These are phyloP conservation scores for Cytidiella melzeri DNA, from an alignment of 768 basidiomycete species.

Conservation along the genomic window DNA sequence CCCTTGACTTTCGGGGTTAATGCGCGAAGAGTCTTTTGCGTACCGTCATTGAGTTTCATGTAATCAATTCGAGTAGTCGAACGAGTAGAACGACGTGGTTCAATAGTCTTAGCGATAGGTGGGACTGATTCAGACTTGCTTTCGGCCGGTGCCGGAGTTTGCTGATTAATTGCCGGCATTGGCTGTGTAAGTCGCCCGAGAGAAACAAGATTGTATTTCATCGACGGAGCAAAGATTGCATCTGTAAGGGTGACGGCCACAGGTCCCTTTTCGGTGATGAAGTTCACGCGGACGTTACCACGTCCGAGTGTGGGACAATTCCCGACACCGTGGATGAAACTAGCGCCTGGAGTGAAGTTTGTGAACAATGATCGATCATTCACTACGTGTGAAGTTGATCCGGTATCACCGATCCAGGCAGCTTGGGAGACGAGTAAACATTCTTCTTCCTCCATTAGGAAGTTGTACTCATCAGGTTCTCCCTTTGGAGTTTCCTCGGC, in stretches of 20 bases:
- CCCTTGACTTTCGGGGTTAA: no score
- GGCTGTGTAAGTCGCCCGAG: conserved; percentile 10
- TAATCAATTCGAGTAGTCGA: no score
- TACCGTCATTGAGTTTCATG: no score
- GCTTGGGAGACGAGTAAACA: background rate
- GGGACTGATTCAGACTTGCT: no score
- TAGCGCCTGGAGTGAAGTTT: conserved; percentile 5
- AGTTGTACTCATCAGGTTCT: background rate
- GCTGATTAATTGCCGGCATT: no score
- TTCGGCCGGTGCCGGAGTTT: no score
- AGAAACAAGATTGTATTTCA: conserved; percentile 13
- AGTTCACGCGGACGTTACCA: conserved; percentile 6
- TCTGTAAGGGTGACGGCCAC: conserved; percentile 7
- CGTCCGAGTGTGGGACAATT: conserved; percentile 11
- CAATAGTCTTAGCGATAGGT: no score
- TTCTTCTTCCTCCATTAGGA: background rate
- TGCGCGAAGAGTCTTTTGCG: no score
- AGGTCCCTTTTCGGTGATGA: background rate
- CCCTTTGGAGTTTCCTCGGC: background rate
- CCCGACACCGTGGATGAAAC: conserved; percentile 10
- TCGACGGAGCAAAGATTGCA: conserved; percentile 10
- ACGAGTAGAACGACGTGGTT: no score
- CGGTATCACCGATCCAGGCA: conserved; percentile 16
- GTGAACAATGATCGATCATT: conserved; percentile 4
- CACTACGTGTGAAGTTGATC: conserved; percentile 10